Base-by-base conservation (phyloP, 1,284 basidiomycete genomes). In the Fomitopsis pinicola region DNA sequence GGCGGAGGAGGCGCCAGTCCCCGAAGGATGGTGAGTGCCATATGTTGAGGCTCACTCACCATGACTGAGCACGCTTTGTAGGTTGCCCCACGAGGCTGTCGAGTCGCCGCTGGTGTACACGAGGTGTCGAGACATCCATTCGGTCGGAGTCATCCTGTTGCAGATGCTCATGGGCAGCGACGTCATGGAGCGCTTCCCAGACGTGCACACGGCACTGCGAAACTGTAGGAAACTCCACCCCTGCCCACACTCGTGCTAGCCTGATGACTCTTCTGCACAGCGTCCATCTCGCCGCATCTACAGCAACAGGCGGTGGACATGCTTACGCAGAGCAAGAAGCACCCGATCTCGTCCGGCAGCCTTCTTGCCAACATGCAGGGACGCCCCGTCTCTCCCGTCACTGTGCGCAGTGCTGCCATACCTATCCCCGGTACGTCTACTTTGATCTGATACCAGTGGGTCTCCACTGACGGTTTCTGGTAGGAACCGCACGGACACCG, bases 101-200 rank as follows among this genome's bases (percentile, higher is more conserved):
- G 89, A 92, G 56, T 89, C 87, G 0, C 81, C 87, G 0, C 71
- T 92, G 42, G 73, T 84, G 5, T 92, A 93, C 68, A 88, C 88
- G 4, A 83, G 80, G 40, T 77, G 82, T 42, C 82, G 91, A 28
- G 91, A 93, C 67, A 85, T 93, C 17, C 89, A 92, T 69, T 79
- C 82, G n/a, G 82, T 85, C 0, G 91, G 89, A 0, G 81, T 92
- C 45, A 79, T 91, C 4, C 75, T 92, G 40, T 66, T 92, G 55
- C 89, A 92, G 72, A 92, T 93, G 91, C 72, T 92, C 12, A 71
- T 89, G 28, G 90, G 91, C 0, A 73, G 86, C 59, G 82, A 88
- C 65, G 87, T 91, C 6, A 81, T 82, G 59, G 78, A 84, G 3
- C 67, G 68, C 30, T 80, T 72, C 62, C 68, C 72, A 6, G 76